phyloP scores from a whole-genome alignment of 495 filamentous ascomycete genomes.

The Podospora anserina region DNA sequence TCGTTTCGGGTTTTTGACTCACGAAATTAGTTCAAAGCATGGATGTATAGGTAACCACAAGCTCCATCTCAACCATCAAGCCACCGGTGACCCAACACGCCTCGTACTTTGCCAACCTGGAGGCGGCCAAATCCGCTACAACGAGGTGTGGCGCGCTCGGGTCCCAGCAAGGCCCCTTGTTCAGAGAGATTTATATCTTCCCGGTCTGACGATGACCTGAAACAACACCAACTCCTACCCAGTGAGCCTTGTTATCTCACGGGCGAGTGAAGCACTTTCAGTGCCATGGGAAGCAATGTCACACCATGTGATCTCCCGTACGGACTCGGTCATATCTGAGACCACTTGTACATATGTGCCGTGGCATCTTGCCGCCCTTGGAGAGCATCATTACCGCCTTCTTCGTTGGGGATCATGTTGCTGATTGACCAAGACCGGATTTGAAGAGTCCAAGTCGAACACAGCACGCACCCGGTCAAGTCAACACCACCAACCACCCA shows the following conservation, averaged over 20 bases:
- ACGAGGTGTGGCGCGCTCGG: not conserved
- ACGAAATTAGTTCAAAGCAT: not conserved
- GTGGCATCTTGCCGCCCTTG: not conserved
- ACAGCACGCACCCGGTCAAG: not conserved
- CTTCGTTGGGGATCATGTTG: not conserved
- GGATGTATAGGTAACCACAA: not conserved
- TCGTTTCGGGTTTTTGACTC: not conserved
- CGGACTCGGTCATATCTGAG: not conserved
- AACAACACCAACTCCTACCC: constrained; percentile 19
- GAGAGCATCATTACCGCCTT: not conserved
- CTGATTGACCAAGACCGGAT: not conserved
- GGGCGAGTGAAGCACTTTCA: constrained; percentile 15
- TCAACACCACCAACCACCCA: not conserved
- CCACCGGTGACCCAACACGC: not conserved
- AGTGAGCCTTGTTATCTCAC: constrained; percentile 13
- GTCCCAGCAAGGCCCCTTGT: constrained; percentile 12
- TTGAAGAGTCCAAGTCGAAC: not conserved
- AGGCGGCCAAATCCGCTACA: not conserved
- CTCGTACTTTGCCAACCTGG: not conserved
- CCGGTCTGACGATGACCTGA: constrained; percentile 22
- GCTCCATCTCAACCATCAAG: not conserved
- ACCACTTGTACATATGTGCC: not conserved
- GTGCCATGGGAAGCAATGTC: constrained; percentile 18
- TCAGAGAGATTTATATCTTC: constrained; percentile 12
- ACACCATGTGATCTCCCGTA: constrained; percentile 17